Evolutionary conservation across 495 filamentous ascomycete species (phyloP).

Genomic region (Hypoxylon trugodes): DNA sequence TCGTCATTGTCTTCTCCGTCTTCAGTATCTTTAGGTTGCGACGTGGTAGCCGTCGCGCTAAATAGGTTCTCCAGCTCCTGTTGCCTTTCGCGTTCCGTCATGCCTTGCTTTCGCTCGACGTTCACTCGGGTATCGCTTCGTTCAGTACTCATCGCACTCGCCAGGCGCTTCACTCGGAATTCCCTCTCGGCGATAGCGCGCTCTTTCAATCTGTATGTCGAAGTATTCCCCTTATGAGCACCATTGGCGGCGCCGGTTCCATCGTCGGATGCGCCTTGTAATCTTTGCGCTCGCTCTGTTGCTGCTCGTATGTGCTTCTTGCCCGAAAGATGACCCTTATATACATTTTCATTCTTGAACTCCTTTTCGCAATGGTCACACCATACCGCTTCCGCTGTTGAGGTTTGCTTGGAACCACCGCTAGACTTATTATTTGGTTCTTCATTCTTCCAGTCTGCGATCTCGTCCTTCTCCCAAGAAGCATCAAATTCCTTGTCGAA

Average conservation of each 20-base stretch:
- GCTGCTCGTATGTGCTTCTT: conserved; percentile 92
- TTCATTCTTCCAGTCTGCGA: conserved; percentile 80
- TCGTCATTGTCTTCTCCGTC: conserved; percentile 69
- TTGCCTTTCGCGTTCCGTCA: conserved; percentile 94
- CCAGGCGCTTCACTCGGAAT: conserved; percentile 78
- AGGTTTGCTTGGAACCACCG: conserved; percentile 53
- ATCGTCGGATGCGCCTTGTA: conserved; percentile 36
- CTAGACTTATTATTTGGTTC: conserved; percentile 49
- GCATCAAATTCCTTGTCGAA: conserved; percentile 86
- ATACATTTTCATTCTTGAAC: conserved; percentile 95
- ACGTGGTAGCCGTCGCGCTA: conserved; percentile 57
- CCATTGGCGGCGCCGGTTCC: conserved; percentile 40
- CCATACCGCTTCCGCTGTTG: conserved; percentile 78
- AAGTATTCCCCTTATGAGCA: conserved; percentile 41
- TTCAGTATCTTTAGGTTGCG: conserved; percentile 58
- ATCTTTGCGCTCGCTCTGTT: conserved; percentile 58
- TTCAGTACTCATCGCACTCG: conserved; percentile 77
- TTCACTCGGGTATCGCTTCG: conserved; percentile 88
- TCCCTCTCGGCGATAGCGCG: conserved; percentile 90
- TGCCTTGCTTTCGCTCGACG: conserved; percentile 91
- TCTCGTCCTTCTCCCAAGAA: conserved; percentile 78
- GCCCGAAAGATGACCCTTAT: conserved; percentile 84
- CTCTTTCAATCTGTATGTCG: conserved; percentile 75
- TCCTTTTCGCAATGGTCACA: conserved; percentile 91
- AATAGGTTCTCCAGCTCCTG: conserved; percentile 90